Conservation (phyloP, 352 stramenopile species). For the Globisporangium lucens region DNA sequence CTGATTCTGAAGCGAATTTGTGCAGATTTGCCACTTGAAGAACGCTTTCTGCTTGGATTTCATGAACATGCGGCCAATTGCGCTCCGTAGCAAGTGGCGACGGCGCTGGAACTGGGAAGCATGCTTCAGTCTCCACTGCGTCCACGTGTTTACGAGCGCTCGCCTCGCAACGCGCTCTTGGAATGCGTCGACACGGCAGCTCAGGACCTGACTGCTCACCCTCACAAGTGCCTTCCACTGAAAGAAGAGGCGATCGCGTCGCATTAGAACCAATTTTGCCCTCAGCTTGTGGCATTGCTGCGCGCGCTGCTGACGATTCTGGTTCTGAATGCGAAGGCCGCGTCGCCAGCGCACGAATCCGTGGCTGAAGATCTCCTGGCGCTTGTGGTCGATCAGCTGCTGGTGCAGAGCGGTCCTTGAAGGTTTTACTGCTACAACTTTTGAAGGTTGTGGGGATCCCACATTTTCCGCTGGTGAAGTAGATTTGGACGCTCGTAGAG, state of each 20-base stretch:
- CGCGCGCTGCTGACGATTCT: slow-evolving; percentile 31
- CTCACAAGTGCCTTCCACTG: slow-evolving; percentile 29
- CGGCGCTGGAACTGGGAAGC: background rate
- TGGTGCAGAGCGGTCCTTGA: slow-evolving; percentile 41
- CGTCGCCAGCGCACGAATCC: slow-evolving; percentile 50
- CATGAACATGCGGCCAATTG: background rate
- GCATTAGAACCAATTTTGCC: slow-evolving; percentile 22
- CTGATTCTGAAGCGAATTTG: background rate
- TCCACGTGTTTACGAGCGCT: slow-evolving; percentile 24
- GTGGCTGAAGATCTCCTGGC: slow-evolving; percentile 36
- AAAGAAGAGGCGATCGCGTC: slow-evolving; percentile 34
- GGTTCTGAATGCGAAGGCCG: slow-evolving; percentile 48
- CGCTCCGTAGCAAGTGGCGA: slow-evolving; percentile 3
- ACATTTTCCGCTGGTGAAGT: background rate
- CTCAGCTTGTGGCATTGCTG: slow-evolving; percentile 26
- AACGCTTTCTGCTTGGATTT: background rate
- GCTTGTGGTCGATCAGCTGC: slow-evolving; percentile 52
- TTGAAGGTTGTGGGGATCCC: background rate
- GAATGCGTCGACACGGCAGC: slow-evolving; percentile 50
- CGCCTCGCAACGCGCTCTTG: slow-evolving; percentile 25
- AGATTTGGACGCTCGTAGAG: background rate
- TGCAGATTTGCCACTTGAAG: slow-evolving; percentile 1
- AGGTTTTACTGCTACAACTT: background rate
- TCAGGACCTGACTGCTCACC: slow-evolving; percentile 28
- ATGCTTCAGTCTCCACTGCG: slow-evolving; percentile 21